A percentile compares a stretch with the other conserved stretches of the same genome.
These are phyloP conservation scores for Schizosaccharomyces pombe DNA, from an alignment of 805 yeast genomes.

Conservation along the genomic window DNA sequence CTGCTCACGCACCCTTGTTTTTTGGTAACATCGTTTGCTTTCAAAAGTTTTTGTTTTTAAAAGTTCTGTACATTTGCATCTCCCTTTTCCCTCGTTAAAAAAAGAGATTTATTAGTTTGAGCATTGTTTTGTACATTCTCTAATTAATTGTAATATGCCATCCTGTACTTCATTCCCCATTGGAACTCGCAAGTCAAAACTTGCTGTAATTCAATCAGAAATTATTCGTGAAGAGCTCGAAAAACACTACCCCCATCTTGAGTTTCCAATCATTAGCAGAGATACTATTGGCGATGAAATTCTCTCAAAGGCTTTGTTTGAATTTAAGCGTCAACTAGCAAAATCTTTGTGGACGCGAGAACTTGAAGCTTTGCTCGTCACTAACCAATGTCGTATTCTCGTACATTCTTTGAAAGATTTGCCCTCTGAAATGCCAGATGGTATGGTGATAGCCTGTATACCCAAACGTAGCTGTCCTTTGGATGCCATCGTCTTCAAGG, in stretches of 20 bases:
- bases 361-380: slow-evolving; percentile 50
- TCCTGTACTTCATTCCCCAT: slow-evolving; percentile 13
- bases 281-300: slow-evolving; percentile 80
- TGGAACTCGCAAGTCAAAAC: slow-evolving; percentile 72
- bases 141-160: background rate
- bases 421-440: slow-evolving; percentile 79
- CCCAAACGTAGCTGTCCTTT: slow-evolving; percentile 43
- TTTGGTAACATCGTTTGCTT: too few species aligned
- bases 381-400: slow-evolving; percentile 44
- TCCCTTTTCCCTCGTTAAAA: too few species aligned
- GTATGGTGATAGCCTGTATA: slow-evolving; percentile 72
- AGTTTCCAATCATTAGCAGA: slow-evolving; percentile 57
- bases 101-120: too few species aligned
- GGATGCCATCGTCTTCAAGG: slow-evolving; percentile 66
- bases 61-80: too few species aligned
- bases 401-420: slow-evolving; percentile 66
- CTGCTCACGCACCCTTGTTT: too few species aligned
- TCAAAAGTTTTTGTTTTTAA: too few species aligned
- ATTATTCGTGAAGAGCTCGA: slow-evolving; percentile 41
- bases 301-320: slow-evolving; percentile 61
- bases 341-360: slow-evolving; percentile 93
- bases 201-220: slow-evolving; percentile 74
- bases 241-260: slow-evolving; percentile 33
- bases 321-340: slow-evolving; percentile 50
- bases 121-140: too few species aligned